Conservation (phyloP, 768 basidiomycete genomes). For the Lactarius sp. region DNA sequence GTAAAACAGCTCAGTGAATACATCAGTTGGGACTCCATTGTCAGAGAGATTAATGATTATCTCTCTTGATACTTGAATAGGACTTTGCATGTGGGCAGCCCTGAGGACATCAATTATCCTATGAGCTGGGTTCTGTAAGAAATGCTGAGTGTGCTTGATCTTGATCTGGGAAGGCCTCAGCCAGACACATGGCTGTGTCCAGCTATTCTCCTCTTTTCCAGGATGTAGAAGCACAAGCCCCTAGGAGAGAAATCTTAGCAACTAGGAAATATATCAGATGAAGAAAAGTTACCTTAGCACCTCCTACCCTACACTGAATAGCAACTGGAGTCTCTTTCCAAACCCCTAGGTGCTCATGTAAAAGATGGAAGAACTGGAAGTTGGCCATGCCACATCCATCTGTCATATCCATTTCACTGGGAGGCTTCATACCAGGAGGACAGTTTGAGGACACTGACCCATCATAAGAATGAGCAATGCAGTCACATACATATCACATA, state of each 20-base stretch:
- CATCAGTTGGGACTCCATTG: slow-evolving; percentile 47
- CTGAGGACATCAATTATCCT: slow-evolving; percentile 53
- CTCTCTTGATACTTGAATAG: slow-evolving; percentile 48
- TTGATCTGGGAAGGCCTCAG: slow-evolving; percentile 33
- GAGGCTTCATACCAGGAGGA: slow-evolving; percentile 25
- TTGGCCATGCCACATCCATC: slow-evolving; percentile 76
- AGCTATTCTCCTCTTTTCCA: slow-evolving; percentile 12
- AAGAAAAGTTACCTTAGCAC: slow-evolving; percentile 30
- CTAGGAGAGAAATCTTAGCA: slow-evolving; percentile 18
- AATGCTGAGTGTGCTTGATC: slow-evolving; percentile 33
- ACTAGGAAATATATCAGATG: not conserved
- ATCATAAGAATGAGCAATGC: not conserved
- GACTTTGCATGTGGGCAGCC: slow-evolving; percentile 43
- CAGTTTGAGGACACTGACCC: slow-evolving; percentile 29
- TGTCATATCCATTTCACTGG: slow-evolving; percentile 44
- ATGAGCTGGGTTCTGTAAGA: slow-evolving; percentile 39
- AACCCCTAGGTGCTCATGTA: slow-evolving; percentile 23
- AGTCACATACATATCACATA: slow-evolving; percentile 29
- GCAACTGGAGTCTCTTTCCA: slow-evolving; percentile 30
- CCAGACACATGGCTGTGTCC: slow-evolving; percentile 27
- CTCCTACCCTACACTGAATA: slow-evolving; percentile 31
- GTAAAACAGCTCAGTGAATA: slow-evolving; percentile 35
- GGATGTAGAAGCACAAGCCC: slow-evolving; percentile 32
- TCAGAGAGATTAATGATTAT: slow-evolving; percentile 60
- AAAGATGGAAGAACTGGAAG: slow-evolving; percentile 39